These are phyloP conservation scores for Kazachstania sp. DNA, from an alignment of 1,139 yeast genomes.

Conservation along the genomic window DNA sequence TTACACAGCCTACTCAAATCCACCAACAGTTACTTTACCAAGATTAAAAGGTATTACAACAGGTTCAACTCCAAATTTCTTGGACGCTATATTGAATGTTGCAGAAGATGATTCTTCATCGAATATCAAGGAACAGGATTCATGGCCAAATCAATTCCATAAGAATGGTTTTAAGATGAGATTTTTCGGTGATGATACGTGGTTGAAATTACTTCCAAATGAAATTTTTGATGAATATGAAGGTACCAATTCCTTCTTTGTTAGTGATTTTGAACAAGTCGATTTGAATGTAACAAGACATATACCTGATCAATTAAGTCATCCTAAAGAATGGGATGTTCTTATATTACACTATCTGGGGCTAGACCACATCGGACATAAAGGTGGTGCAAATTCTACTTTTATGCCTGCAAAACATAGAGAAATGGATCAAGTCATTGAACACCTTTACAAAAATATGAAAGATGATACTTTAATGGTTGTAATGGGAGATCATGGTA, in stretches of 20 bases:
- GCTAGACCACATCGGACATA: constrained; percentile 94
- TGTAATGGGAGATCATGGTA: constrained; percentile 90
- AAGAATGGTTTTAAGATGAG: constrained; percentile 42
- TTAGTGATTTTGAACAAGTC: constrained; percentile 88
- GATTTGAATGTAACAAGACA: constrained; percentile 91
- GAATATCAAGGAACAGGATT: constrained; percentile 66
- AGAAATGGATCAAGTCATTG: constrained; percentile 73
- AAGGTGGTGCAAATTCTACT: constrained; percentile 78
- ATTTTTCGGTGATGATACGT: constrained; percentile 95
- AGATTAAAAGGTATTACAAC: constrained; percentile 72
- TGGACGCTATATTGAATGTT: constrained; percentile 84
- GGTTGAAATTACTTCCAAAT: constrained; percentile 77
- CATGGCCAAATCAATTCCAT: constrained; percentile 72
- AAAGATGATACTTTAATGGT: constrained; percentile 58
- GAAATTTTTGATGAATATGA: constrained; percentile 54
- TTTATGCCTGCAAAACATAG: constrained; percentile 73
- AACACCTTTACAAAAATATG: constrained; percentile 42
- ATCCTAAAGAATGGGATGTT: constrained; percentile 64
- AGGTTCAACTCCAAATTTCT: constrained; percentile 70
- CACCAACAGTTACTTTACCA: constrained; percentile 79
- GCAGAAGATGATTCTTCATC: constrained; percentile 87
- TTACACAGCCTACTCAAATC: constrained; percentile 81
- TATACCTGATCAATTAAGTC: constrained; percentile 32
- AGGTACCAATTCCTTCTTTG: constrained; percentile 91
- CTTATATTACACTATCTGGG: constrained; percentile 87